Evolutionary conservation across 2,329 filamentous ascomycete species (phyloP).

Genomic region (Botrytis galanthina): DNA sequence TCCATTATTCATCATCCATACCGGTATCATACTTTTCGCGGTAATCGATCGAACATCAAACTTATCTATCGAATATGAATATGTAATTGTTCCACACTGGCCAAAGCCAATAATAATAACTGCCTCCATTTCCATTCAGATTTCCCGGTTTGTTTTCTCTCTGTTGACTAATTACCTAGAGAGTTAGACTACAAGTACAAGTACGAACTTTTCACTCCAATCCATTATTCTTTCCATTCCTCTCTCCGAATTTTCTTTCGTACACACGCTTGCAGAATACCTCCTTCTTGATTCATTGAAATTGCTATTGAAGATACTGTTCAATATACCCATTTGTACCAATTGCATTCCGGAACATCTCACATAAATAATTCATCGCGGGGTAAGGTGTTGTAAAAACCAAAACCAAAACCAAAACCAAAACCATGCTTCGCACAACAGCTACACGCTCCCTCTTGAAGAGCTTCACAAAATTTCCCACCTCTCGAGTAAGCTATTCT

Average conservation of each 20-base stretch:
- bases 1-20: background rate
- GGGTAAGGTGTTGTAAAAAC: constrained; percentile 26
- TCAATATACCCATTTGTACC: constrained; percentile 7
- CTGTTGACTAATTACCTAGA: background rate
- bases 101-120: background rate
- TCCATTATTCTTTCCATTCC: background rate
- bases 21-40: background rate
- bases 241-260: background rate
- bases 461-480: constrained; percentile 32
- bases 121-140: background rate
- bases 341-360: constrained; percentile 19
- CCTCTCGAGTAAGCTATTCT: constrained; percentile 31
- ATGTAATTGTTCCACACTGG: constrained; percentile 7
- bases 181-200: background rate
- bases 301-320: constrained; percentile 15
- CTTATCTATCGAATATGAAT: background rate
- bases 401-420: constrained; percentile 24
- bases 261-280: background rate
- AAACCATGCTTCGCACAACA: constrained; percentile 37
- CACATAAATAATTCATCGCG: constrained; percentile 25
- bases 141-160: constrained; percentile 10
- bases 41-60: background rate
- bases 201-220: background rate
- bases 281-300: background rate
- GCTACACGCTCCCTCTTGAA: constrained; percentile 35